Evolutionary conservation across 2,329 filamentous ascomycete species (phyloP), one percentile per base, ranked within the genome.

Genomic region (Corynespora cassiicola): DNA sequence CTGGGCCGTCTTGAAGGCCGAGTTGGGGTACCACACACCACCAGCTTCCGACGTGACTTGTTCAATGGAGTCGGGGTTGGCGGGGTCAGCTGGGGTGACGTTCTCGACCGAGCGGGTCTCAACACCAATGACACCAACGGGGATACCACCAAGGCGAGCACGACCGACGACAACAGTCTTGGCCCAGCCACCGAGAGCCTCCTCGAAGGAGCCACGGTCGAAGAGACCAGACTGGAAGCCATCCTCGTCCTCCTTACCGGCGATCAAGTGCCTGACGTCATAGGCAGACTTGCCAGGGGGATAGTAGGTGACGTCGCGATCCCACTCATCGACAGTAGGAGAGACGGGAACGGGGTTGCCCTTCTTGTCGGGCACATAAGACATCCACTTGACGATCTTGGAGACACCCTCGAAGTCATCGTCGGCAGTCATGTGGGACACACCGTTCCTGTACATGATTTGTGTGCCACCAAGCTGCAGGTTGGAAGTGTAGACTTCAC

Each of bases 361-460:
- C 75, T 94, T 94, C 81, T 92, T 92, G 73, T 97, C 92, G 17
- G 94, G 94, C 19, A 99, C 88, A 63, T 90, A 99, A 2, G 92
- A 94, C 80, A 99, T 84, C 94, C 94, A 99, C 69, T 95, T 87
- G 32, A 97, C 90, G 66, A 99, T 97, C 80, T 95, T 95, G 62
- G 88, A 90, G 15, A 99, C 88, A 82, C 94, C 94, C 63, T 92
- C 91, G 61, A 99, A 97, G 75, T 99, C 94, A 64, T 99, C 92
- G 57, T 87, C 88, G 62, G 94, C 94, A 55, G 92, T 96, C 88
- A 97, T 92, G 78, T 99, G 94, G 15, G 94, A 97, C 26, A 99
- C 94, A 83, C 94, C 94, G 70, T 99, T 99, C 76, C 89, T 91
- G 84, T 99, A 97, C 94, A 99, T 99, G 81, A 99, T 99, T 75